Conservation (phyloP, 345 rosid genomes). For the Gossypium bickii region DNA sequence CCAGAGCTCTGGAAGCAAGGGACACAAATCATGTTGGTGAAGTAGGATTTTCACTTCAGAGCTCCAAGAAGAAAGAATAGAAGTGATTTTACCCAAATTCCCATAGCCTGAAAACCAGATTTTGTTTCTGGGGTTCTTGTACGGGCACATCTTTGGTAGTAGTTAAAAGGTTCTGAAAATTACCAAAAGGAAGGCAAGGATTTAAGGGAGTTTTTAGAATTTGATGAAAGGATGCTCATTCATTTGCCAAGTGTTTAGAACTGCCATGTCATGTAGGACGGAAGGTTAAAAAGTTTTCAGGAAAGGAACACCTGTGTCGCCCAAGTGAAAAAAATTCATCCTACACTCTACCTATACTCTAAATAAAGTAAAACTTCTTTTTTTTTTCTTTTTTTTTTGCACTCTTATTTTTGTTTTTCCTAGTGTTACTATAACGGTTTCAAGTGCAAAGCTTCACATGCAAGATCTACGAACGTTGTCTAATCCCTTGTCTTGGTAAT, state of each 20-base stretch:
- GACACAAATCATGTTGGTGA: slow-evolving; percentile 14
- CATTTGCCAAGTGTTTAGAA: slow-evolving; percentile 3
- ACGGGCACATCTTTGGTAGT: not conserved
- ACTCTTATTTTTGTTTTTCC: too few relatives aligned
- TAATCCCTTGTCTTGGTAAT: too few relatives aligned
- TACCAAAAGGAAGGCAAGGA: not conserved
- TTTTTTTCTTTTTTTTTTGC: too few relatives aligned
- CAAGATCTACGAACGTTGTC: too few relatives aligned
- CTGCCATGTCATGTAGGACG: not conserved
- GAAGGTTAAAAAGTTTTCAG: not conserved
- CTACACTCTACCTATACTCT: too few relatives aligned
- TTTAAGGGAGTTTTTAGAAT: not conserved
- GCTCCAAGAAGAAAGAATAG: slow-evolving; percentile 31
- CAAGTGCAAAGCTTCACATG: too few relatives aligned
- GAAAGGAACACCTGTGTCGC: not conserved
- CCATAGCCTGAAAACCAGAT: not conserved
- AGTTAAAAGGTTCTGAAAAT: not conserved
- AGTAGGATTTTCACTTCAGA: slow-evolving; percentile 65
- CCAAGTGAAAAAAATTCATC: too few relatives aligned
- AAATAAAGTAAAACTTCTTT: too few relatives aligned
- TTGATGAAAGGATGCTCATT: not conserved
- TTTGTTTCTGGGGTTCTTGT: not conserved
- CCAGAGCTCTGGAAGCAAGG: slow-evolving; percentile 16
- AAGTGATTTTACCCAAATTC: not conserved
- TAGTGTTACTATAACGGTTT: too few relatives aligned